Evolutionary conservation across 2,329 filamentous ascomycete species (phyloP).

Genomic region (Fusarium caatingaense): DNA sequence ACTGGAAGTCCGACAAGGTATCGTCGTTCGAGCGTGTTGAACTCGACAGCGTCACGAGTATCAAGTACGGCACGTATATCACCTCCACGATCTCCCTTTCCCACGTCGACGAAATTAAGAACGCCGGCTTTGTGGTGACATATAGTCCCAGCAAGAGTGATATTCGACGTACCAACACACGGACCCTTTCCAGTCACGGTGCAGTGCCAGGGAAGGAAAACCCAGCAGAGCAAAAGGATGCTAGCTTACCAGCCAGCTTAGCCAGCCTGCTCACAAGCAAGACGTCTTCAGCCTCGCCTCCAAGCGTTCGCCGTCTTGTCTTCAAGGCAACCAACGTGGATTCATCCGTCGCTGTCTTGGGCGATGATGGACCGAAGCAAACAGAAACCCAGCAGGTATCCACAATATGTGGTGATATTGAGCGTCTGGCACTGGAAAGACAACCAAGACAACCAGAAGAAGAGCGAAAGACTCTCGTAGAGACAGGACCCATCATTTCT

Average conservation of each 20-base stretch:
- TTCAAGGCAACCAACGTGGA: conserved; percentile 54
- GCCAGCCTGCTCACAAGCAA: conserved; percentile 58
- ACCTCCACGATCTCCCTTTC: conserved; percentile 84
- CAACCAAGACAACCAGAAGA: conserved; percentile 57
- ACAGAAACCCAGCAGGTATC: conserved; percentile 68
- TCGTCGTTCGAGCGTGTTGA: conserved; percentile 89
- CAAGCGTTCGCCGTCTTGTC: conserved; percentile 26
- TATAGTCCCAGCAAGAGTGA: conserved; percentile 80
- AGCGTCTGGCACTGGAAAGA: conserved; percentile 68
- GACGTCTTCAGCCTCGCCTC: conserved; percentile 30
- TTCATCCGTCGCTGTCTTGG: conserved; percentile 66
- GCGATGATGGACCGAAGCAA: conserved; percentile 55
- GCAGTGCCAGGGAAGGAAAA: conserved; percentile 46
- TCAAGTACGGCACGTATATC: conserved; percentile 88
- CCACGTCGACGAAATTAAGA: conserved; percentile 81
- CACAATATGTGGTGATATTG: conserved; percentile 80
- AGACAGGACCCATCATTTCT: conserved; percentile 79
- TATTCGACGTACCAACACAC: conserved; percentile 83
- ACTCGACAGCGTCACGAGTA: conserved; percentile 75
- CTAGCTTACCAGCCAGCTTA: conserved; percentile 50
- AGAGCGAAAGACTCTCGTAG: conserved; percentile 60
- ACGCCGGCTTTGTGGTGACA: conserved; percentile 84
- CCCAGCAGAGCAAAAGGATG: conserved; percentile 35
- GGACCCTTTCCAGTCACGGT: conserved; percentile 73
- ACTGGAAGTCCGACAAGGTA: conserved; percentile 96